Conservation (phyloP, 1,139 yeast genomes). For the Zygoascus sp. region DNA sequence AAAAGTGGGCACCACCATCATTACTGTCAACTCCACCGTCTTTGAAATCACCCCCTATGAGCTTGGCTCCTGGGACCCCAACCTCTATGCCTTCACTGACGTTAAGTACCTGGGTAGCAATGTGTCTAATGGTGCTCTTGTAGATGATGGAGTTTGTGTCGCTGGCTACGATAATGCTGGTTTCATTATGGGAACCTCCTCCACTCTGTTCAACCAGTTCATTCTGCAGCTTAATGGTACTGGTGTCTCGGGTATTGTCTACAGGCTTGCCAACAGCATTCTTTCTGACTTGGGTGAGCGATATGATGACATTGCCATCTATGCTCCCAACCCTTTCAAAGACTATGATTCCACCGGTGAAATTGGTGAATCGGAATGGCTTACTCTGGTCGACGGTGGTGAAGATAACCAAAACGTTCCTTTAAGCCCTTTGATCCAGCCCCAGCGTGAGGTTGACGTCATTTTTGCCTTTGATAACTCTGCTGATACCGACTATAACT, state of each 20-base stretch:
- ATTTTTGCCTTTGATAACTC: slow-evolving; percentile 82
- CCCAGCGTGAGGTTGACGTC: slow-evolving; percentile 64
- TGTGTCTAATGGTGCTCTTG: slow-evolving; percentile 49
- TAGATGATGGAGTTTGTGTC: slow-evolving; percentile 42
- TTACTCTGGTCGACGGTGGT: slow-evolving; percentile 81
- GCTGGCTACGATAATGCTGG: slow-evolving; percentile 77
- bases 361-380: slow-evolving; percentile 40
- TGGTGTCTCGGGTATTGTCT: slow-evolving; percentile 46
- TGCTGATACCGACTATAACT: slow-evolving; percentile 61
- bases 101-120: slow-evolving; percentile 69
- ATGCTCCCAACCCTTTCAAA: slow-evolving; percentile 73
- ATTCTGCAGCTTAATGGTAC: slow-evolving; percentile 55
- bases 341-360: slow-evolving; percentile 30
- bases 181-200: slow-evolving; percentile 70
- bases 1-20: slow-evolving; percentile 52
- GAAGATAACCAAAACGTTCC: slow-evolving; percentile 81
- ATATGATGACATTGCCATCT: slow-evolving; percentile 62
- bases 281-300: slow-evolving; percentile 29
- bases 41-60: slow-evolving; percentile 84
- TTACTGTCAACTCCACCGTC: slow-evolving; percentile 65
- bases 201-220: slow-evolving; percentile 71
- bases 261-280: slow-evolving; percentile 37
- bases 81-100: slow-evolving; percentile 66
- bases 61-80: slow-evolving; percentile 83
- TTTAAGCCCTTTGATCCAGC: slow-evolving; percentile 68